phyloP scores from a whole-genome alignment of 495 filamentous ascomycete genomes.

The Aspergillus diversus region DNA sequence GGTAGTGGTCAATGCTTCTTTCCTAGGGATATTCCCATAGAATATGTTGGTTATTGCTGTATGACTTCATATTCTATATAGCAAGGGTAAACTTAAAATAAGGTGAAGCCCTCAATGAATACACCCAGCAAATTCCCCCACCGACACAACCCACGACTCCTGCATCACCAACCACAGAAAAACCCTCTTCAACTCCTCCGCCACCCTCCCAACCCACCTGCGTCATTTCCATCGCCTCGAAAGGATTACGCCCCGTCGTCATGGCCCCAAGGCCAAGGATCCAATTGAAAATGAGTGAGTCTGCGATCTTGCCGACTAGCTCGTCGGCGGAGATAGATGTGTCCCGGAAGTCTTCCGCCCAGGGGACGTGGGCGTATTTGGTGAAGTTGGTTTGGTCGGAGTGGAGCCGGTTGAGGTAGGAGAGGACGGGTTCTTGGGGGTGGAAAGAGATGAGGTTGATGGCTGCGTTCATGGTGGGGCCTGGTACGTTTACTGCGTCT shows the following conservation, averaged over 20 bases:
- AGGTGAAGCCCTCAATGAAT: too few relatives aligned
- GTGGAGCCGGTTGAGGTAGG: conserved; percentile 6
- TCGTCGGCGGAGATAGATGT: background rate
- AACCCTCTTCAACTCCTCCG: too few relatives aligned
- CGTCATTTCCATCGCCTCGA: background rate
- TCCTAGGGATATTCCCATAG: too few relatives aligned
- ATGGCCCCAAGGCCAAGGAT: background rate
- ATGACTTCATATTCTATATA: too few relatives aligned
- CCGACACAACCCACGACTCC: too few relatives aligned
- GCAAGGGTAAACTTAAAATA: too few relatives aligned
- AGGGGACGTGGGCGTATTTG: background rate
- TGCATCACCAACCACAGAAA: too few relatives aligned
- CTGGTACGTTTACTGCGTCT: conserved; percentile 7
- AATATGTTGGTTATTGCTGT: too few relatives aligned
- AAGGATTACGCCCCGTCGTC: background rate
- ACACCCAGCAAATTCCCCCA: too few relatives aligned
- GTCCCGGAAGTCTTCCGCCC: background rate
- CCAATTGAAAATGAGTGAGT: background rate
- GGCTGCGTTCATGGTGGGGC: conserved; percentile 2
- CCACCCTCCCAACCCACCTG: too few relatives aligned
- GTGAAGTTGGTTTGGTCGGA: background rate
- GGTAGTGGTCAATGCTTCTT: too few relatives aligned
- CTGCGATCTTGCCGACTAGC: background rate
- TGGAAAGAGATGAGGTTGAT: conserved; percentile 13
- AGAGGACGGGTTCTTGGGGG: conserved; percentile 13